Evolutionary conservation across 805 yeast species (phyloP).

Genomic region (Kazachstania taianensis): DNA sequence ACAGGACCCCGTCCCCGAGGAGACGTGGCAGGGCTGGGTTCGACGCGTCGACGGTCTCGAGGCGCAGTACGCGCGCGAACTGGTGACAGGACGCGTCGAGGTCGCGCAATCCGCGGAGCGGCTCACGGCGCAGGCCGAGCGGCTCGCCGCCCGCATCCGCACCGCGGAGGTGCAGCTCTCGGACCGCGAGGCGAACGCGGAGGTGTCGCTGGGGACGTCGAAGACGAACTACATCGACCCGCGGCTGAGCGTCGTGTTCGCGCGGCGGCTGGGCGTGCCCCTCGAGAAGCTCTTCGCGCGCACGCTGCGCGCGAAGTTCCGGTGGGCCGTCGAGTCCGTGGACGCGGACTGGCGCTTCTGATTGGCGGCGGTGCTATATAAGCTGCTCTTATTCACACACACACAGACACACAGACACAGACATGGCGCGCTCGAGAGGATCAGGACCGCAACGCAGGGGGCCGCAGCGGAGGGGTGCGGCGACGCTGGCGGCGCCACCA

Average conservation of each 20-base stretch:
- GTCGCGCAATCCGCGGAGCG: conserved; percentile 59
- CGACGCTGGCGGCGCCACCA: conserved; percentile 60
- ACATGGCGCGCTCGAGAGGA: conserved; percentile 36
- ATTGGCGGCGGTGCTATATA: conserved; percentile 1
- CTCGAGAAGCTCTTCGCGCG: conserved; percentile 87
- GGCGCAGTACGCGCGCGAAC: conserved; percentile 45
- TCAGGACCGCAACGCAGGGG: conserved; percentile 38
- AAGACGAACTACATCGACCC: conserved; percentile 95
- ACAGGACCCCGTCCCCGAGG: conserved; percentile 42
- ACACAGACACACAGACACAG: neutral
- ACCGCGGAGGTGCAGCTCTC: conserved; percentile 66
- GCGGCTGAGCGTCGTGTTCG: conserved; percentile 76
- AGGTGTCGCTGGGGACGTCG: conserved; percentile 86
- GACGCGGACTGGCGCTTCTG: conserved; percentile 83
- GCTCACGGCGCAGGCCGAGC: conserved; percentile 58
- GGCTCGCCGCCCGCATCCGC: conserved; percentile 58
- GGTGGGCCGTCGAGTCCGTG: conserved; percentile 90
- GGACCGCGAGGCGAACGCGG: conserved; percentile 90
- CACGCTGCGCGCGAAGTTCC: conserved; percentile 83
- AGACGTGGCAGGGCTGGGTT: conserved; percentile 50
- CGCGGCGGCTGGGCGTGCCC: conserved; percentile 80
- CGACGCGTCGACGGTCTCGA: conserved; percentile 43
- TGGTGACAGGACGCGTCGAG: conserved; percentile 48
- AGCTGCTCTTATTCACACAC: too few species aligned
- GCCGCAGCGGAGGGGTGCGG: conserved; percentile 60